These are phyloP conservation scores for Monilinia vaccinii-corymbosi DNA, from an alignment of 2,329 filamentous ascomycete species.

Conservation along the genomic window DNA sequence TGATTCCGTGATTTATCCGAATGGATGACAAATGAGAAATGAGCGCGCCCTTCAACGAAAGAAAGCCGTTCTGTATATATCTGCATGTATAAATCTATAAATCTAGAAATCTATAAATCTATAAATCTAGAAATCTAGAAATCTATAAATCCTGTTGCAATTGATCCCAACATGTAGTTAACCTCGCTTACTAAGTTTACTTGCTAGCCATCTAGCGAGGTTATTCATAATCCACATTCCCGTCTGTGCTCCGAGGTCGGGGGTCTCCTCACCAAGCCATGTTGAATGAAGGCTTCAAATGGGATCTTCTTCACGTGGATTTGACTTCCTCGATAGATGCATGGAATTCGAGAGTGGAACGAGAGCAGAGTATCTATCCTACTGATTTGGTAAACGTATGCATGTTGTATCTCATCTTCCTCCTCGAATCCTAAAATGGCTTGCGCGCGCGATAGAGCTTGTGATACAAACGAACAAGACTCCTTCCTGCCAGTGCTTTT, in stretches of 20 bases:
- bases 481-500: constrained; percentile 1
- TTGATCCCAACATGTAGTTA: too few species aligned
- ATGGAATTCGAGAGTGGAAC: not conserved
- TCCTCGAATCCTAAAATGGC: not conserved
- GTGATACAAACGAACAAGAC: constrained; percentile 1
- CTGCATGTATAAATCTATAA: constrained; percentile 1
- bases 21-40: constrained; percentile 2
- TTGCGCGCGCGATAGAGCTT: not conserved
- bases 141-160: too few species aligned
- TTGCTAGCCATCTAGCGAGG: not conserved
- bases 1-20: constrained; percentile 2
- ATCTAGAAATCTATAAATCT: not conserved
- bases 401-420: too few species aligned
- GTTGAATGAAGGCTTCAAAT: too few species aligned
- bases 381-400: not conserved
- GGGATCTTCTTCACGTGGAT: too few species aligned
- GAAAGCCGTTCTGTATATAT: not conserved
- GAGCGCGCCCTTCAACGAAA: too few species aligned
- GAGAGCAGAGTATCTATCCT: constrained; percentile 3
- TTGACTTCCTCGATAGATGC: not conserved
- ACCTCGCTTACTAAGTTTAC: too few species aligned
- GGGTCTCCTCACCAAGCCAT: not conserved
- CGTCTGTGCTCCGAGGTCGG: not conserved
- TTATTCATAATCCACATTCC: not conserved
- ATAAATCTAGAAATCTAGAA: too few species aligned